phyloP scores from a whole-genome alignment of 2,329 filamentous ascomycete genomes.

The Plectosphaerella plurivora region DNA sequence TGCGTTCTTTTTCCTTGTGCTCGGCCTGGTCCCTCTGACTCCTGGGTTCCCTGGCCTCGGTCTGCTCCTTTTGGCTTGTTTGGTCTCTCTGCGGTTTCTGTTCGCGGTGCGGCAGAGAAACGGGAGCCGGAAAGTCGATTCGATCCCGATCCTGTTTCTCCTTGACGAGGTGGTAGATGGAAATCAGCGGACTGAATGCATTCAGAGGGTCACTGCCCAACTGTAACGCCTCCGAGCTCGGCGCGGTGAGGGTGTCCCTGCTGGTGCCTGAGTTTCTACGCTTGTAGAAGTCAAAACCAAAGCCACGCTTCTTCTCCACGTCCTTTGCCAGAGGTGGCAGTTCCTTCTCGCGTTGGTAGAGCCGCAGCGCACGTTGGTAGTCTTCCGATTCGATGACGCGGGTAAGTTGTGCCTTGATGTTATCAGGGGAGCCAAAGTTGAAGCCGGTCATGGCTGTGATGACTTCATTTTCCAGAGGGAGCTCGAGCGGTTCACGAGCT shows the following conservation, averaged over 20 bases:
- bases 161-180: constrained; percentile 91
- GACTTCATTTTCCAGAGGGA: constrained; percentile 78
- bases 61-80: constrained; percentile 1
- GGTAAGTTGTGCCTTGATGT: constrained; percentile 75
- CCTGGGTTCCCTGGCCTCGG: constrained; percentile 11
- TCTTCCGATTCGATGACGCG: constrained; percentile 90
- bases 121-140: constrained; percentile 26
- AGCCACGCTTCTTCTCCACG: constrained; percentile 79
- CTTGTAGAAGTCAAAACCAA: constrained; percentile 95
- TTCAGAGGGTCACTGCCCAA: constrained; percentile 84
- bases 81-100: constrained; percentile 23
- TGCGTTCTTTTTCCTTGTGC: constrained; percentile 36
- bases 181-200: constrained; percentile 86
- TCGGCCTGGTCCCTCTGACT: constrained; percentile 1
- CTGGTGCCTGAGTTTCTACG: constrained; percentile 84
- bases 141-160: constrained; percentile 86
- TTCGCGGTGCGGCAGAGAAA: not conserved
- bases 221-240: constrained; percentile 82
- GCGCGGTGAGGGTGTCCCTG: constrained; percentile 76
- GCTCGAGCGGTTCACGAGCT: constrained; percentile 73
- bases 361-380: constrained; percentile 78
- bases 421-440: constrained; percentile 86
- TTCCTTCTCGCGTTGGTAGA: constrained; percentile 64
- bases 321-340: constrained; percentile 53
- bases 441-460: constrained; percentile 96